Conservation (phyloP, 805 yeast species). For the Wickerhamomyces ciferrii region DNA sequence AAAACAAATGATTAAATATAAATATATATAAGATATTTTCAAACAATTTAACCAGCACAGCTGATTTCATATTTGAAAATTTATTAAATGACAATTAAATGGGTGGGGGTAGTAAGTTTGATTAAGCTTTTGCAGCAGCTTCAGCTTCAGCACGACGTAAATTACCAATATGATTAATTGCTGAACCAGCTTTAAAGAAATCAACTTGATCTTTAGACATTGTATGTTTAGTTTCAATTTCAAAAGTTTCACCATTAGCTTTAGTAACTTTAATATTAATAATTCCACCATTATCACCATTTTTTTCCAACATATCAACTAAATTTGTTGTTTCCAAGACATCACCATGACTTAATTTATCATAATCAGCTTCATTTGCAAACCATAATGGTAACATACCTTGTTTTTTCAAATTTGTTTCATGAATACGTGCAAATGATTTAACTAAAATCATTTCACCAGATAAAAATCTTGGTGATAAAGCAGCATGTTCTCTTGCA, state of each 20-base stretch:
- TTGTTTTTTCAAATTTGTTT: conserved; percentile 95
- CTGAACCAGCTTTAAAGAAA: conserved; percentile 96
- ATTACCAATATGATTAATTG: conserved; percentile 85
- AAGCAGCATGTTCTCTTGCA: conserved; percentile 98
- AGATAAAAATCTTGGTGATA: conserved; percentile 92
- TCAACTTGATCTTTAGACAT: conserved; percentile 96
- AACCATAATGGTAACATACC: conserved; percentile 95
- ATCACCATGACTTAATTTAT: conserved; percentile 73
- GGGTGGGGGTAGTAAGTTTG: neutral
- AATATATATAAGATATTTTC: neutral
- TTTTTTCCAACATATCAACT: conserved; percentile 68
- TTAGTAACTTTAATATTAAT: conserved; percentile 70
- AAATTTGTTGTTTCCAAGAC: conserved; percentile 69
- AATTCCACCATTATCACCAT: conserved; percentile 85
- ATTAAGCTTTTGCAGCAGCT: conserved; percentile 2
- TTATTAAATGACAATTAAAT: too few relatives aligned
- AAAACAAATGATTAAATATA: neutral
- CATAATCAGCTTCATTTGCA: conserved; percentile 87
- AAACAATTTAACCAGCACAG: neutral
- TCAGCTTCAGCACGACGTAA: conserved; percentile 30
- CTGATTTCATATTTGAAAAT: neutral
- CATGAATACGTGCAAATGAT: conserved; percentile 97
- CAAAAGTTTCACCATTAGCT: conserved; percentile 62
- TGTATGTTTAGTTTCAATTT: conserved; percentile 81
- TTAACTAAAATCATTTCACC: conserved; percentile 85